A percentile compares a stretch with the other conserved stretches of the same genome.
These are phyloP conservation scores for Skeletonema potamos DNA, from an alignment of 108 stramenopile species.

Conservation along the genomic window DNA sequence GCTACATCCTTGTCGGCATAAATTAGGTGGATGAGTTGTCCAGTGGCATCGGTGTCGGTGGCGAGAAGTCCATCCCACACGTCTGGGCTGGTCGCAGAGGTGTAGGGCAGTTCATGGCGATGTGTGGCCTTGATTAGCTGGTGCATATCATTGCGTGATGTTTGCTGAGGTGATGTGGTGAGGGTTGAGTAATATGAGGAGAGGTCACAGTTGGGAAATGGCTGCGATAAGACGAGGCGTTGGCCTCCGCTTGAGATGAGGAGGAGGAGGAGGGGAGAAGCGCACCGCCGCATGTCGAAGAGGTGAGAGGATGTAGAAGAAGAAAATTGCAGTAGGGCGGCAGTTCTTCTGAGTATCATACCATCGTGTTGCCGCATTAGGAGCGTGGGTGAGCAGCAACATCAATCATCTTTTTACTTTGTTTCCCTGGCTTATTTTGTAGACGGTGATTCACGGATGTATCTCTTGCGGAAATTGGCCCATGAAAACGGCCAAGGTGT, in stretches of 20 bases:
- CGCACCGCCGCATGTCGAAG: background rate
- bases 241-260: background rate
- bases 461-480: no score
- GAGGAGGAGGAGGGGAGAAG: background rate
- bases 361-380: no score
- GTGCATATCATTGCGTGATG: slow-evolving; percentile 26
- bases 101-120: slow-evolving; percentile 56
- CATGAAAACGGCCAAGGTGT: no score
- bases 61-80: slow-evolving; percentile 67
- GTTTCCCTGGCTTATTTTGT: no score
- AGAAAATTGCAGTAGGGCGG: no score
- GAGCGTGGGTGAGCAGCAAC: no score
- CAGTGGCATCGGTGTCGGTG: slow-evolving; percentile 44
- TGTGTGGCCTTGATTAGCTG: slow-evolving; percentile 43
- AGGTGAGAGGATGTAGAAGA: no score
- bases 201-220: slow-evolving; percentile 9
- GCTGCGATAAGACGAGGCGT: background rate
- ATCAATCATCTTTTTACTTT: no score
- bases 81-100: slow-evolving; percentile 39
- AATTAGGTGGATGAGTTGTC: slow-evolving; percentile 41
- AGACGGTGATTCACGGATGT: no score
- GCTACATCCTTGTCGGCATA: slow-evolving; percentile 41
- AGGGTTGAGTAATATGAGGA: slow-evolving; percentile 25
- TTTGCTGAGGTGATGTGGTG: background rate
- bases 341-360: no score